These are phyloP conservation scores for Ganoderma lucidum DNA, from an alignment of 1,284 basidiomycete genomes.

Conservation along the genomic window DNA sequence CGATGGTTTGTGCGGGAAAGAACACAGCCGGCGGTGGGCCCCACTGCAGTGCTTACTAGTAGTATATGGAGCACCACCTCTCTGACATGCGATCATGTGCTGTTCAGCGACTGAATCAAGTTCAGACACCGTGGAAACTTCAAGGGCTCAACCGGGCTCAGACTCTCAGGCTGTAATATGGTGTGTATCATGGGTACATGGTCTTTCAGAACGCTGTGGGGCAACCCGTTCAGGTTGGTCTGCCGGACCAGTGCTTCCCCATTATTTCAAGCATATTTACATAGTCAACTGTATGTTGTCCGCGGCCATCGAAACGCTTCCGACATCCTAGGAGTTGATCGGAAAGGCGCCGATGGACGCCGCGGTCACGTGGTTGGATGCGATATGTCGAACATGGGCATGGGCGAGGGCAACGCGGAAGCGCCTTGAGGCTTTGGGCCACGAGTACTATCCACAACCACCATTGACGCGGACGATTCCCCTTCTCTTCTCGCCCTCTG, in stretches of 20 bases:
- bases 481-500: neutral
- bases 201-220: too few relatives aligned
- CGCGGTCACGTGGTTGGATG: conserved; percentile 25
- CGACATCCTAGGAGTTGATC: neutral
- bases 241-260: too few relatives aligned
- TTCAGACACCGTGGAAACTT: neutral
- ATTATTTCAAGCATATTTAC: too few relatives aligned
- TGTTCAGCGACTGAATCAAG: neutral
- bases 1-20: neutral
- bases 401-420: conserved; percentile 15
- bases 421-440: conserved; percentile 14
- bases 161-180: neutral
- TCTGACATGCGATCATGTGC: neutral
- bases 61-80: neutral
- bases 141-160: neutral
- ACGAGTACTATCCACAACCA: conserved; percentile 12
- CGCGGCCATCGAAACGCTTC: neutral
- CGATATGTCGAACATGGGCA: conserved; percentile 21
- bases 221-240: too few relatives aligned
- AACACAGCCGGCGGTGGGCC: too few relatives aligned
- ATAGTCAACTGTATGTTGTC: too few relatives aligned
- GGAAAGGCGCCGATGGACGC: conserved; percentile 10
- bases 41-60: neutral
- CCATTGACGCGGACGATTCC: neutral
- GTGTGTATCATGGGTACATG: too few relatives aligned